phyloP scores from a whole-genome alignment of 441 rosid species.

The Gossypium gossypioides region DNA sequence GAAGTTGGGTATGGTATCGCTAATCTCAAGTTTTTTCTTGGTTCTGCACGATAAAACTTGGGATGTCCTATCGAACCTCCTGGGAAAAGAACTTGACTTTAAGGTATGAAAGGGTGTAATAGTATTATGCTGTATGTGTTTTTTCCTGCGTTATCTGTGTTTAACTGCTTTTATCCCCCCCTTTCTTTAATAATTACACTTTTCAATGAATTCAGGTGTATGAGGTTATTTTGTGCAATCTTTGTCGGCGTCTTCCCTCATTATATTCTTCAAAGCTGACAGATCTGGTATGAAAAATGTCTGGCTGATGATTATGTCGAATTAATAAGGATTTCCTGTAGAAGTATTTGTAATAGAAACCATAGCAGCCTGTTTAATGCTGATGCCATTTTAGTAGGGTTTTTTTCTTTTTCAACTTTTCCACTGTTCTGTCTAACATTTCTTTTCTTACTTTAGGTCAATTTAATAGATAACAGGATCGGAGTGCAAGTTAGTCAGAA shows the following conservation, averaged over 20 bases:
- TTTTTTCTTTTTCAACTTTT: background rate
- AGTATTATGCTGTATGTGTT: conserved; percentile 8
- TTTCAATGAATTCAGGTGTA: conserved; percentile 40
- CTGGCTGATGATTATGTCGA: conserved; percentile 13
- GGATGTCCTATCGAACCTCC: conserved; percentile 58
- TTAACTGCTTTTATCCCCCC: conserved; percentile 11
- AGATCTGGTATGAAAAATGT: conserved; percentile 48
- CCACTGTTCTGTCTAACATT: conserved; percentile 3
- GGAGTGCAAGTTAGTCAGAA: conserved; percentile 41
- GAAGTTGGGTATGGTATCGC: conserved; percentile 77
- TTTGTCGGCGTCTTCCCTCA: conserved; percentile 57
- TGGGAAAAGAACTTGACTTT: conserved; percentile 53
- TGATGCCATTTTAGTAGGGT: background rate
- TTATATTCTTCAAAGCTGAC: conserved; percentile 44
- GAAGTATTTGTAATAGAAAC: background rate
- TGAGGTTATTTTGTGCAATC: conserved; percentile 47
- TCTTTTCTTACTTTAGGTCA: conserved; percentile 38
- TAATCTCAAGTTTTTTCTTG: conserved; percentile 61
- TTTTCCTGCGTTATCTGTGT: conserved; percentile 15
- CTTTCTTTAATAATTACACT: conserved; percentile 11
- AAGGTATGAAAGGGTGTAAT: conserved; percentile 39
- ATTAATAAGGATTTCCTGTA: background rate
- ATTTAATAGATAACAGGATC: conserved; percentile 44
- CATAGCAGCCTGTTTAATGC: background rate
- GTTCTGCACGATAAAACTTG: conserved; percentile 47